Percentiles rank a stretch among this genome's conserved stretches.
These are phyloP conservation scores for Hymenoscyphus scutula DNA, from an alignment of 2,329 filamentous ascomycete species.

Conservation along the genomic window DNA sequence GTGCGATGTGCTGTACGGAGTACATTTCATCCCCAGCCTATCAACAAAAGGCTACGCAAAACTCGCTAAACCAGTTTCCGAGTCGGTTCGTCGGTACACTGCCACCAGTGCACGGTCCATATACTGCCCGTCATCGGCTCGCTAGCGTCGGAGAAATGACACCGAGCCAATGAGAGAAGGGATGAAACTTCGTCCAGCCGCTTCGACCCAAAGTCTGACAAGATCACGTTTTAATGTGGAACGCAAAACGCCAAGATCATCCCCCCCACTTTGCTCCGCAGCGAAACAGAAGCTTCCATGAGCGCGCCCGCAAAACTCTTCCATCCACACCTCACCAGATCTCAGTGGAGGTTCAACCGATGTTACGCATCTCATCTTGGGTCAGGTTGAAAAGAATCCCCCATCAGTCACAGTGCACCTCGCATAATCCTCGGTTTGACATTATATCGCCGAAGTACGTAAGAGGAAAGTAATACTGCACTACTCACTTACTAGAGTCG, in stretches of 20 bases:
- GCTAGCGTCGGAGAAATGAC: neutral
- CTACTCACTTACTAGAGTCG: neutral
- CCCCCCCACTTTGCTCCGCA: neutral
- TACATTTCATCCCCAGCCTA: neutral
- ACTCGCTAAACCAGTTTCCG: neutral
- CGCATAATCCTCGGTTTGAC: too few species aligned
- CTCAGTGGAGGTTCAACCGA: neutral
- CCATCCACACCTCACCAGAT: too few species aligned
- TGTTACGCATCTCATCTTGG: too few species aligned
- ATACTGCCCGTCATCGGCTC: neutral
- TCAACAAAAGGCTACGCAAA: too few species aligned
- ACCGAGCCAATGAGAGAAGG: too few species aligned
- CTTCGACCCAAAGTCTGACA: too few species aligned
- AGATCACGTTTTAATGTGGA: too few species aligned
- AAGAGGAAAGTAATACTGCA: neutral
- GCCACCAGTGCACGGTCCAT: neutral
- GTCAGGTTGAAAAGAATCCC: neutral
- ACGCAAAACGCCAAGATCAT: too few species aligned
- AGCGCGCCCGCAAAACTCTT: neutral
- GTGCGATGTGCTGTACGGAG: neutral
- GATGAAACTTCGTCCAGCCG: too few species aligned
- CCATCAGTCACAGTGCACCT: too few species aligned
- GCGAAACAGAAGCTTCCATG: constrained; percentile 1
- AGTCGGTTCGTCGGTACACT: neutral
- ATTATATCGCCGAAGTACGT: neutral